A percentile compares a stretch with the other conserved stretches of the same genome.
These are phyloP conservation scores for Pleurotus ostreatus DNA, from an alignment of 768 basidiomycete genomes.

Conservation along the genomic window DNA sequence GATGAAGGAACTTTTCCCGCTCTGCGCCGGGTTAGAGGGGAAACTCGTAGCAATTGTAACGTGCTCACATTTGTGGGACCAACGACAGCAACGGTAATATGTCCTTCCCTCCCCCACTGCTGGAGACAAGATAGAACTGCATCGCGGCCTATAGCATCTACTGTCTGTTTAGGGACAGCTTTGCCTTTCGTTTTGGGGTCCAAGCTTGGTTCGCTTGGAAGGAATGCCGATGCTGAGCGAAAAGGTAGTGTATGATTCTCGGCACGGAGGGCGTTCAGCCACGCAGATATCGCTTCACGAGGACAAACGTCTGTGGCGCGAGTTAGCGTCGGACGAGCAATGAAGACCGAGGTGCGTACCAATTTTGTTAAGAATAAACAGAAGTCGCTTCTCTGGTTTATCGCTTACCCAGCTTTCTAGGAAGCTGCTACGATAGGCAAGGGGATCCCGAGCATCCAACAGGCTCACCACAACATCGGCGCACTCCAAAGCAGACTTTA, in stretches of 20 bases:
- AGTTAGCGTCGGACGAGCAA: neutral
- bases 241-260: constrained; percentile 67
- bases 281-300: constrained; percentile 66
- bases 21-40: constrained; percentile 34
- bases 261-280: constrained; percentile 59
- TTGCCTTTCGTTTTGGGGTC: constrained; percentile 35
- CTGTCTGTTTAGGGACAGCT: constrained; percentile 35
- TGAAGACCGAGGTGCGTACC: constrained; percentile 45
- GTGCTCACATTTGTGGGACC: constrained; percentile 75
- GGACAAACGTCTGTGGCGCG: constrained; percentile 65
- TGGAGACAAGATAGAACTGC: constrained; percentile 46
- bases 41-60: constrained; percentile 7
- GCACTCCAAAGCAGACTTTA: constrained; percentile 65
- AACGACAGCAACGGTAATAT: constrained; percentile 70
- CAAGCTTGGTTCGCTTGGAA: constrained; percentile 34
- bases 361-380: constrained; percentile 83
- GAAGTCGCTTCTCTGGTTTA: constrained; percentile 40
- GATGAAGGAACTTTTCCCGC: constrained; percentile 80
- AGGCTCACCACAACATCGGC: constrained; percentile 81
- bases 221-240: constrained; percentile 65
- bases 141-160: constrained; percentile 63
- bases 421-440: constrained; percentile 59
- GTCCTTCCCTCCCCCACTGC: constrained; percentile 41
- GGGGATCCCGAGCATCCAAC: constrained; percentile 82
- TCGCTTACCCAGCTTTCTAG: constrained; percentile 52